Conservation (phyloP, 257 asterid species). For the Ehretia macrophylla region DNA sequence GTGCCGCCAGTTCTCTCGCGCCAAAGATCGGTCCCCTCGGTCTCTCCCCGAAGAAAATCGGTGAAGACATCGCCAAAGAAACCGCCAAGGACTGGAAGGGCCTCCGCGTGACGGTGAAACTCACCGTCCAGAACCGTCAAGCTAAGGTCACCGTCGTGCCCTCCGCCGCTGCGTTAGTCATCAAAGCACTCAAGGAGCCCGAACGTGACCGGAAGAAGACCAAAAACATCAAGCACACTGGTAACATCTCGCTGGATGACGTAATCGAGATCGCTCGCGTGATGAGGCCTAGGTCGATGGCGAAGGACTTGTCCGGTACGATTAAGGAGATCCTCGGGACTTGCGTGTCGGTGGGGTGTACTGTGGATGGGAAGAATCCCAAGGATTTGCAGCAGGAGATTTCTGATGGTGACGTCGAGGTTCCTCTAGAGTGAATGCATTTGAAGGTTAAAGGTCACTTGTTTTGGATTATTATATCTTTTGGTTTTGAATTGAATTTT, state of each 20-base stretch:
- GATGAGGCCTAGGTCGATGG: slow-evolving; percentile 53
- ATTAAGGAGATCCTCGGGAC: slow-evolving; percentile 71
- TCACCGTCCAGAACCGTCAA: slow-evolving; percentile 61
- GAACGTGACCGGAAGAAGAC: slow-evolving; percentile 60
- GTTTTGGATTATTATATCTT: slow-evolving; percentile 5
- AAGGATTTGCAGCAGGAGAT: slow-evolving; percentile 69
- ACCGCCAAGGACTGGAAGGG: slow-evolving; percentile 70
- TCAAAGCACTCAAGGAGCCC: slow-evolving; percentile 58
- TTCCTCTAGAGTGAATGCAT: slow-evolving; percentile 41
- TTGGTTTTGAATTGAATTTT: slow-evolving; percentile 9
- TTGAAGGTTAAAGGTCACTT: slow-evolving; percentile 8
- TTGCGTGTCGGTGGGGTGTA: slow-evolving; percentile 62
- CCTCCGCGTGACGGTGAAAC: slow-evolving; percentile 60
- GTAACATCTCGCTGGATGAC: slow-evolving; percentile 54
- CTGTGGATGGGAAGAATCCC: slow-evolving; percentile 69
- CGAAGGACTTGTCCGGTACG: slow-evolving; percentile 54
- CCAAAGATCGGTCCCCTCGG: slow-evolving; percentile 61
- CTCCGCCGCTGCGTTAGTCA: slow-evolving; percentile 59
- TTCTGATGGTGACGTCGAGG: slow-evolving; percentile 51
- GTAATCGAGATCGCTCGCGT: slow-evolving; percentile 58
- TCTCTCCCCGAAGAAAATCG: slow-evolving; percentile 56
- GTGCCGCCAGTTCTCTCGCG: slow-evolving; percentile 62
- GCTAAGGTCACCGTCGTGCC: slow-evolving; percentile 58
- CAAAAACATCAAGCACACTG: slow-evolving; percentile 52
- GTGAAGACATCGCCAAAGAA: slow-evolving; percentile 62